Base-by-base conservation (phyloP, 208 protist species). In the Borovskyia barvae region DNA sequence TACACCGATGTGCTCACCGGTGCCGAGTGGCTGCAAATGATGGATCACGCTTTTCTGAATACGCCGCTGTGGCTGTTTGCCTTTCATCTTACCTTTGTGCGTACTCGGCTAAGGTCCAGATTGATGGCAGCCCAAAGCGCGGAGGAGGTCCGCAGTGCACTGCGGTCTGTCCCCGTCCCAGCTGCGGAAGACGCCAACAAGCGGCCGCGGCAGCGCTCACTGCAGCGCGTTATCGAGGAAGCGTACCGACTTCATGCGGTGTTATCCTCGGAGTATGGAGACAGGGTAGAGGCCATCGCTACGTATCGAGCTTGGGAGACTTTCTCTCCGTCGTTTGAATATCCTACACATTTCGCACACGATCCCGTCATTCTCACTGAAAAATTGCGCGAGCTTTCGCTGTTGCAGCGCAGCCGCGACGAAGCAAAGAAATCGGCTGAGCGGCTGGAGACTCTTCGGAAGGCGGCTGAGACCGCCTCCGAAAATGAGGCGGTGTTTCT, bases 21-120 rank as follows among this genome's bases (percentile, higher is more conserved):
- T 2, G 39, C 75, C 7, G 88, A 90, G 68, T 97, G 91, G 89
- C 72, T 93, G 52, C 86, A 94, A 57, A 72, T 97, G 15, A 93
- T 97, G 87, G 91, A 97, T 66, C 91, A 97, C 70, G 77, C 73
- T 1, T 53, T 93, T 11, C 64, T 73, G 19, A 80, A 82, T 29
- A 11, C 76, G 28, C 87, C 90, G 24, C 47, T 91, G 50, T 96
- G 86, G 82, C 72, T 96, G 5, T 94, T 88, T 28, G 50, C 80
- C 5, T 93, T 96, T 66, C 77, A 94, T 56, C 49, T 91, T 30
- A 49, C 49, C 2, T 22, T 82, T 20, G 22, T 72, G 2, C 39
- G 49, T 8, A 53, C 48, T 2, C 55, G 51, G 17, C n/a, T 87
- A 39, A 71, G 83, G 6, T 51, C 36, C 14, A n/a, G 49, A 29